Percentiles rank a stretch among this genome's conserved stretches.
These are phyloP conservation scores for Pyrus hybrid DNA, from an alignment of 331 rosid genomes.

Conservation along the genomic window DNA sequence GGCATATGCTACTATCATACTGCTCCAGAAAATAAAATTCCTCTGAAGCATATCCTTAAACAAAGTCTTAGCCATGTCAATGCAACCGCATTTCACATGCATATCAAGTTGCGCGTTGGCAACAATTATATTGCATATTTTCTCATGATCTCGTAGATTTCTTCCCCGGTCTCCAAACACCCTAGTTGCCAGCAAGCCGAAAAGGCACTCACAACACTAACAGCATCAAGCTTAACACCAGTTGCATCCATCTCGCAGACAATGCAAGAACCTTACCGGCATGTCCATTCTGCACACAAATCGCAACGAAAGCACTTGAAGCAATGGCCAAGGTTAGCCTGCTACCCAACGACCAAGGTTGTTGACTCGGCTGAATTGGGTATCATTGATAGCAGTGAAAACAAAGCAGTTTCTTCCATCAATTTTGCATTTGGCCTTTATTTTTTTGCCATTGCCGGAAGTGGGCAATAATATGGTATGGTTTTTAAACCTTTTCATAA, in stretches of 20 bases:
- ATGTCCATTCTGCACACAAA: conserved; percentile 19
- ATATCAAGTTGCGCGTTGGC: conserved; percentile 30
- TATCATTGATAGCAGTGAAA: too few species aligned
- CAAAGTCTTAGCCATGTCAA: conserved; percentile 16
- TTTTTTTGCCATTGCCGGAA: too few species aligned
- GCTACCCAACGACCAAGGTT: too few species aligned
- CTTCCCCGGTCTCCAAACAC: conserved; percentile 27
- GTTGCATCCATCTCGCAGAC: conserved; percentile 13
- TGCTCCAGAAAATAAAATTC: conserved; percentile 28
- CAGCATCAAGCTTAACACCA: conserved; percentile 23
- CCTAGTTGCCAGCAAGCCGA: conserved; percentile 28
- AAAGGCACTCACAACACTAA: conserved; percentile 23
- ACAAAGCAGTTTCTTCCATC: too few species aligned
- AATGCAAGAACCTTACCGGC: conserved; percentile 16
- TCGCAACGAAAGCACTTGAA: conserved; percentile 26
- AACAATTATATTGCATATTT: conserved; percentile 25
- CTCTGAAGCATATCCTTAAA: conserved; percentile 15
- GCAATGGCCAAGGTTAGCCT: neutral
- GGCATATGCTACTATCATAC: conserved; percentile 26
- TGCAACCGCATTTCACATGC: conserved; percentile 23
- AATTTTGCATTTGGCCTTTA: too few species aligned
- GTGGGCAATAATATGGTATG: too few species aligned
- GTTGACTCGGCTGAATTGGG: too few species aligned
- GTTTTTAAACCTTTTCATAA: too few species aligned
- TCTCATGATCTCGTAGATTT: conserved; percentile 10